A percentile compares a stretch with the other conserved stretches of the same genome.
phyloP scores from a whole-genome alignment of 306 rosid species.

The Prosopis cineraria region DNA sequence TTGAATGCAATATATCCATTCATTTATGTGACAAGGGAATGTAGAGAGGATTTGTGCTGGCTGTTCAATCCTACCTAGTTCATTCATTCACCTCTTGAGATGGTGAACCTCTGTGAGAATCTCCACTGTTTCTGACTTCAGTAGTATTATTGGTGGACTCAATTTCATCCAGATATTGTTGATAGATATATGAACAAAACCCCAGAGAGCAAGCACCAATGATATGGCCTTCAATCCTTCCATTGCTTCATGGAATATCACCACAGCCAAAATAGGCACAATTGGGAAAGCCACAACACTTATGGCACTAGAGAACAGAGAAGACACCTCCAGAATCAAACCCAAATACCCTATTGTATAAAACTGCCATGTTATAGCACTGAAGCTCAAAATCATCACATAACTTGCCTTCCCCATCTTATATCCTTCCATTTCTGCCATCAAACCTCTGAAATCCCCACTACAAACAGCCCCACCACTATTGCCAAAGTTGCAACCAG shows the following conservation, averaged over 20 bases:
- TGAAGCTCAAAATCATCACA: slow-evolving; percentile 39
- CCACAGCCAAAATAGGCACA: slow-evolving; percentile 32
- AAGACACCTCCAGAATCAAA: slow-evolving; percentile 48
- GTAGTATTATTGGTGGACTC: too few relatives aligned
- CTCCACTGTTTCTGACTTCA: background rate
- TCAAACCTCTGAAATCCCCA: slow-evolving; percentile 46
- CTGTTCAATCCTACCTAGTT: too few relatives aligned
- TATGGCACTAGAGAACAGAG: slow-evolving; percentile 50
- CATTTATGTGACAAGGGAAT: too few relatives aligned
- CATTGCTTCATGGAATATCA: too few relatives aligned
- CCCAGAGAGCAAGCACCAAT: too few relatives aligned
- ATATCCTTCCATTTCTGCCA: slow-evolving; percentile 39
- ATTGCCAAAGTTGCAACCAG: slow-evolving; percentile 35
- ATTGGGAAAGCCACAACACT: slow-evolving; percentile 47
- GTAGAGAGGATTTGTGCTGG: too few relatives aligned
- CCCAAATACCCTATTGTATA: slow-evolving; percentile 38
- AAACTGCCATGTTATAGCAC: slow-evolving; percentile 46
- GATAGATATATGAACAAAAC: too few relatives aligned
- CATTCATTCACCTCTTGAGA: background rate
- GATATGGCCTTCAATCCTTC: too few relatives aligned
- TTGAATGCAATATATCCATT: too few relatives aligned
- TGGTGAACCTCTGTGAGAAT: background rate
- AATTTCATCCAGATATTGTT: background rate
- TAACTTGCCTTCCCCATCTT: slow-evolving; percentile 39
- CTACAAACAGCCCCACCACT: slow-evolving; percentile 47